phyloP scores from a whole-genome alignment of 306 rosid genomes.

The Acacia confusa region DNA sequence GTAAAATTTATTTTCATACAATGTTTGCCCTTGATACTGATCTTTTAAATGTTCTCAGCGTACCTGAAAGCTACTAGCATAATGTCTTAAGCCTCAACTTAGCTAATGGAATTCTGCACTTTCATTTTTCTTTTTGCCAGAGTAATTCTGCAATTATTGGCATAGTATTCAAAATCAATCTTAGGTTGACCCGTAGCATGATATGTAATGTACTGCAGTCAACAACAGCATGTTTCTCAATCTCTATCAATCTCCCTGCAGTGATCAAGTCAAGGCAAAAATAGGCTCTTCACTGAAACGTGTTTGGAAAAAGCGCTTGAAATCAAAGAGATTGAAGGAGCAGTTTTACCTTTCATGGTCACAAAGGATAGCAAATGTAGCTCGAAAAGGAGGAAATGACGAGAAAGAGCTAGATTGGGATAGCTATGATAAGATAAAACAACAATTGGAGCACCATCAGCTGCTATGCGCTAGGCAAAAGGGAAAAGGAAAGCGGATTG shows the following conservation, averaged over 20 bases:
- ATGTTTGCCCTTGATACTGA: not conserved
- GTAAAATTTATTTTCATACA: not conserved
- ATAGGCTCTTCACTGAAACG: constrained; percentile 59
- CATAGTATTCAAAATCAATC: not conserved
- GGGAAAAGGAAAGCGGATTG: constrained; percentile 36
- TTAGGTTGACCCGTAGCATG: constrained; percentile 19
- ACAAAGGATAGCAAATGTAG: constrained; percentile 63
- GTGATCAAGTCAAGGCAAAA: constrained; percentile 66
- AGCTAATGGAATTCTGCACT: not conserved
- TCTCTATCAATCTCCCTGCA: constrained; percentile 41
- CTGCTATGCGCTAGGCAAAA: constrained; percentile 38
- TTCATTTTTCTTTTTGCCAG: too few species aligned
- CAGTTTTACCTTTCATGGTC: constrained; percentile 54
- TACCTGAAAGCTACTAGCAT: constrained; percentile 18
- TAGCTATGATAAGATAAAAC: constrained; percentile 41
- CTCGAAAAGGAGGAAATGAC: constrained; percentile 65
- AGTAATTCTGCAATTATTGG: not conserved
- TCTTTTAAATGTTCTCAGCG: constrained; percentile 6
- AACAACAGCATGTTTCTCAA: constrained; percentile 2
- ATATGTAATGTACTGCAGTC: constrained; percentile 19
- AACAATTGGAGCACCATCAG: constrained; percentile 32
- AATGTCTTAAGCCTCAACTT: not conserved
- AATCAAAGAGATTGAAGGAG: constrained; percentile 46
- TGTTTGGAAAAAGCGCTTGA: constrained; percentile 67
- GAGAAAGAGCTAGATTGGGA: constrained; percentile 62